Conservation (phyloP, 495 filamentous ascomycete genomes). For the Trichocladium uniseriatum region DNA sequence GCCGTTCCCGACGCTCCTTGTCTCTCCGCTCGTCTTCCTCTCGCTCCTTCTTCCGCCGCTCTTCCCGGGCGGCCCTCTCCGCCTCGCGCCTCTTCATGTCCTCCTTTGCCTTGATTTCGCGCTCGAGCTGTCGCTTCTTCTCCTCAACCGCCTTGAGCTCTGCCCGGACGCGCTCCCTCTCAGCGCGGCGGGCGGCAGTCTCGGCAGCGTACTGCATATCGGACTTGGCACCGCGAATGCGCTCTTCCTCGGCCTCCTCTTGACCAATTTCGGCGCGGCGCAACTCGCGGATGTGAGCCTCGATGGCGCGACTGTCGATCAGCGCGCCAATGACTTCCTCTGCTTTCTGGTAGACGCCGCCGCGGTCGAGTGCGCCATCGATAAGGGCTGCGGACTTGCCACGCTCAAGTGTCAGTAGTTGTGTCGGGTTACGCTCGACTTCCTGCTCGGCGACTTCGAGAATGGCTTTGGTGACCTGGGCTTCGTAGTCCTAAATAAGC, state of each 20-base stretch:
- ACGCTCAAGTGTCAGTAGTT: conserved; percentile 65
- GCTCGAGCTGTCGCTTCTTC: conserved; percentile 53
- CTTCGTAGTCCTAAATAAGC: conserved; percentile 51
- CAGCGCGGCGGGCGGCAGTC: conserved; percentile 54
- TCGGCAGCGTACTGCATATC: conserved; percentile 73
- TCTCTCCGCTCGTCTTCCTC: conserved; percentile 53
- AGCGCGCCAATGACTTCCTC: conserved; percentile 57
- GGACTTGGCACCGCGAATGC: conserved; percentile 61
- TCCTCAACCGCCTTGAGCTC: conserved; percentile 57
- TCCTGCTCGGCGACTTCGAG: conserved; percentile 67
- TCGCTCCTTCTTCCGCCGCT: conserved; percentile 45
- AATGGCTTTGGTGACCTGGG: conserved; percentile 54
- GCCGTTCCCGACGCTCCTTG: conserved; percentile 46
- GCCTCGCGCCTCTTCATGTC: conserved; percentile 47
- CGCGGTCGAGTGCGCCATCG: conserved; percentile 77
- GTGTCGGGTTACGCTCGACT: conserved; percentile 66
- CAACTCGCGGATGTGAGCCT: conserved; percentile 58
- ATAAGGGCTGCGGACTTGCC: conserved; percentile 74
- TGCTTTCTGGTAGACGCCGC: conserved; percentile 68
- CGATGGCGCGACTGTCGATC: conserved; percentile 57
- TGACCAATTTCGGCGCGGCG: conserved; percentile 66
- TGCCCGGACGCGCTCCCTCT: conserved; percentile 55
- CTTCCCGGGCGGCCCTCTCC: conserved; percentile 50
- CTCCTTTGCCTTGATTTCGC: conserved; percentile 55
- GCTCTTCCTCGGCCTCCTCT: conserved; percentile 59